These are phyloP conservation scores for Cucurbita pepo DNA, from an alignment of 306 rosid species.

Conservation along the genomic window DNA sequence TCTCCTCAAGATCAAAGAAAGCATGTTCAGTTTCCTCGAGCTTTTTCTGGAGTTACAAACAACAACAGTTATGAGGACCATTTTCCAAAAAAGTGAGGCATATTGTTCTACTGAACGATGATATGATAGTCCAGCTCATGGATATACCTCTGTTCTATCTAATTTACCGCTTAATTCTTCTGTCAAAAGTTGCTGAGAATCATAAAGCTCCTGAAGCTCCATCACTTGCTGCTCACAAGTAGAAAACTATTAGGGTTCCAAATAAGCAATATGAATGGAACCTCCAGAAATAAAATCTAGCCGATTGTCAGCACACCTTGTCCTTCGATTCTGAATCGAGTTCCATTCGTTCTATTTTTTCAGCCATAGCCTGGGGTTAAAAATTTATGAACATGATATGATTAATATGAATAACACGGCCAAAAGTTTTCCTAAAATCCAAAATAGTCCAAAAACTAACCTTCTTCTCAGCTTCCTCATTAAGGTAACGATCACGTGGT, in stretches of 20 bases:
- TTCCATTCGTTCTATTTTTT: slow-evolving; percentile 95
- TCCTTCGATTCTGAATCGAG: slow-evolving; percentile 84
- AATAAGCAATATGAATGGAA: neutral
- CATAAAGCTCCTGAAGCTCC: slow-evolving; percentile 88
- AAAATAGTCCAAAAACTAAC: slow-evolving; percentile 19
- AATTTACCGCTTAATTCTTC: slow-evolving; percentile 69
- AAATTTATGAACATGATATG: slow-evolving; percentile 5
- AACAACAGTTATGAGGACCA: slow-evolving; percentile 8
- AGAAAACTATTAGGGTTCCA: slow-evolving; percentile 10
- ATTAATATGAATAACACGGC: neutral
- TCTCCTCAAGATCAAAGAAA: slow-evolving; percentile 81
- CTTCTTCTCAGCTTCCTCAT: slow-evolving; percentile 97
- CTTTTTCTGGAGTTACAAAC: slow-evolving; percentile 46
- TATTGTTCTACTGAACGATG: neutral
- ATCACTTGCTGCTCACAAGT: slow-evolving; percentile 49
- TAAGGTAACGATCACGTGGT: slow-evolving; percentile 96
- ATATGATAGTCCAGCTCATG: neutral
- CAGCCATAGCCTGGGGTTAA: slow-evolving; percentile 71
- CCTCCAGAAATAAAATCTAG: slow-evolving; percentile 9
- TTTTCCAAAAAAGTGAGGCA: neutral
- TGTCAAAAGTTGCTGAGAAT: slow-evolving; percentile 68
- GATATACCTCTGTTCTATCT: slow-evolving; percentile 83
- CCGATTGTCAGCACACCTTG: slow-evolving; percentile 36
- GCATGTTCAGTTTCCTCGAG: slow-evolving; percentile 72
- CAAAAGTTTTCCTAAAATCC: neutral